Evolutionary conservation across 2,329 filamentous ascomycete genomes (phyloP), one percentile per base, ranked within the genome.

Genomic region (Xylaria sp.): DNA sequence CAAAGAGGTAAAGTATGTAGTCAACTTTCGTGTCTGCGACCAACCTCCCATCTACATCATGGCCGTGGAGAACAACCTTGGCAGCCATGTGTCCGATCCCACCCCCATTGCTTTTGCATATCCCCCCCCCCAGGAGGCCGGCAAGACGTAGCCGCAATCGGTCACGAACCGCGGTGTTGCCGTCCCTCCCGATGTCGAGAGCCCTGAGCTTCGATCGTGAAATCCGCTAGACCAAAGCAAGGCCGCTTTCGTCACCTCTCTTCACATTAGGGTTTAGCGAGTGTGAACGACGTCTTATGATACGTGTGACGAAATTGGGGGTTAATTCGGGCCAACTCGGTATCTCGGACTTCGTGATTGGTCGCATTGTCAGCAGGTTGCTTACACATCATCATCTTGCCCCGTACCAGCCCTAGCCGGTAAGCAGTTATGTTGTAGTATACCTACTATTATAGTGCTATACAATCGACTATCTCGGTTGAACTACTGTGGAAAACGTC

Each of bases 251-350:
- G 43, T 49, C 49, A 55, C 44, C 19, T 43, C 49, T 43, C 21
- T 43, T 19, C 21, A 41, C 49, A 11, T 25, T 43, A 31, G 33
- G 43, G 49, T 43, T 27, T 41, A 48, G 52, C 33, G 37, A 19
- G 49, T 40, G 38, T 17, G 41, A 21, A 25, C 13, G 17, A 25
- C 27, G 9, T 33, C 35, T 40, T 19, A 19, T 40, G 37, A 37
- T 48, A 40, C 13, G 31, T 35, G 40, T 47, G 58, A 60, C 33
- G 41, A 33, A 23, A 52, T 38, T 46, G 23, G 8, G 19, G 17
- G 9, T 19, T 21, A 13, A 15, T 44, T 60, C 63, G 63, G 63
- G 44, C 48, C 43, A 60, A 48, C 43, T 60, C 56, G 60, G 63
- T 38, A 55, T 60, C 53, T 63, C 56, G 60, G 60, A 3, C 35